A percentile compares a stretch with the other conserved stretches of the same genome.
These are phyloP conservation scores for Calycina herbarum DNA, from an alignment of 2,329 filamentous ascomycete genomes.

Conservation along the genomic window DNA sequence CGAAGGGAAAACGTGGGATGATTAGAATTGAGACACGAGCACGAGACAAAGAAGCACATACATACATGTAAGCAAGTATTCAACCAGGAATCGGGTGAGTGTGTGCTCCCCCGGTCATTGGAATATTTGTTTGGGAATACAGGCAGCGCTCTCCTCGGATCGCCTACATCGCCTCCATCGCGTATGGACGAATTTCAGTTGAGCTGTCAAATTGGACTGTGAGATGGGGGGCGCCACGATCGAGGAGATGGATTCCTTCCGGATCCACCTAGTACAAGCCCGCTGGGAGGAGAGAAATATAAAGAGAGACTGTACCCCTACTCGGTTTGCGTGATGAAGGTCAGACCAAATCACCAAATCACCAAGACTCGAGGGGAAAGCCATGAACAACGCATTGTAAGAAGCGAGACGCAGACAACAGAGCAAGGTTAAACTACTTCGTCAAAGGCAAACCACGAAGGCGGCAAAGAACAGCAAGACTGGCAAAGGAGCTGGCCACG, in stretches of 20 bases:
- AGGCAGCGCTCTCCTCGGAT: background rate
- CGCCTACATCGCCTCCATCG: background rate
- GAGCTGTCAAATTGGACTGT: background rate
- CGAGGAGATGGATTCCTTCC: constrained; percentile 3
- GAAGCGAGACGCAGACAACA: background rate
- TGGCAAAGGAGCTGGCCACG: background rate
- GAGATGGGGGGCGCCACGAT: background rate
- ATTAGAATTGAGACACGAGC: background rate
- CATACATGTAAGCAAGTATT: background rate
- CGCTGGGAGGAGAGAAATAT: background rate
- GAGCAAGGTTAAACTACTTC: background rate
- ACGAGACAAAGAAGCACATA: constrained; percentile 1
- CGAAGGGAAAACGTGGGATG: constrained; percentile 8
- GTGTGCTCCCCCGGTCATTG: constrained; percentile 2
- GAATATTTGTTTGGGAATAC: background rate
- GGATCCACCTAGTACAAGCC: constrained; percentile 1
- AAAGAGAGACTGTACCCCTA: constrained; percentile 2
- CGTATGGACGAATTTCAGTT: constrained; percentile 5
- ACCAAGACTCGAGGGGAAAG: background rate
- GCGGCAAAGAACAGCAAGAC: background rate
- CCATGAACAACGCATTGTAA: background rate
- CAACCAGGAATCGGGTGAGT: background rate
- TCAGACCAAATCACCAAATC: background rate
- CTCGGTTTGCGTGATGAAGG: background rate
- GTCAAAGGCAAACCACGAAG: background rate